Evolutionary conservation across 768 basidiomycete species (phyloP).

Genomic region (Leccinum variicolor): DNA sequence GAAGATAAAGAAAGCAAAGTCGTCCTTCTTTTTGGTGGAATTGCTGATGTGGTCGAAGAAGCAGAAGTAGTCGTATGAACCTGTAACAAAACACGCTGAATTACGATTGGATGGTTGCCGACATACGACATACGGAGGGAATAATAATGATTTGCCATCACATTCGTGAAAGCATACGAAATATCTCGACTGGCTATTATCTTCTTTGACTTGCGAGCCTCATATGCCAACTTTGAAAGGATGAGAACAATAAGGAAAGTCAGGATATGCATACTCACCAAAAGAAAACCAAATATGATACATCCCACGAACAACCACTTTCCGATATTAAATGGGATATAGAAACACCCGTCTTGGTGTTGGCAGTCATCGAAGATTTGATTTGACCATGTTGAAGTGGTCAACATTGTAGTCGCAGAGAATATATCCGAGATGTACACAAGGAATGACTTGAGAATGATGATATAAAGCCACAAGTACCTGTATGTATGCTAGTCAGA

Average conservation of each 20-base stretch:
- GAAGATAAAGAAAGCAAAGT: constrained; percentile 99
- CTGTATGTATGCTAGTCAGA: constrained; percentile 38
- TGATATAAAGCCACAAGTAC: constrained; percentile 90
- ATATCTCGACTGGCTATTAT: constrained; percentile 96
- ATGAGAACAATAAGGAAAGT: constrained; percentile 7
- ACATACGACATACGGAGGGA: constrained; percentile 70
- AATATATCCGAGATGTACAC: constrained; percentile 98
- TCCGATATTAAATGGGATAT: constrained; percentile 83
- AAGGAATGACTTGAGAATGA: constrained; percentile 92
- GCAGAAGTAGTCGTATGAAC: constrained; percentile 96
- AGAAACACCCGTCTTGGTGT: constrained; percentile 64
- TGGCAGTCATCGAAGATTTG: constrained; percentile 82
- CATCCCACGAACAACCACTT: constrained; percentile 98
- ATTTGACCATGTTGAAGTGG: constrained; percentile 86
- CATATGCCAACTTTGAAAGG: constrained; percentile 78
- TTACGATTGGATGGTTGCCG: neutral
- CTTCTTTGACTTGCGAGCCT: constrained; percentile 86
- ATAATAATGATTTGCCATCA: constrained; percentile 96
- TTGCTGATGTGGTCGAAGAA: constrained; percentile 96
- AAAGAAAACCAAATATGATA: constrained; percentile 96
- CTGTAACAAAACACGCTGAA: constrained; percentile 35
- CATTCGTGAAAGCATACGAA: constrained; percentile 96
- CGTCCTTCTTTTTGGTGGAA: constrained; percentile 94
- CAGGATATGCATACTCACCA: constrained; percentile 48
- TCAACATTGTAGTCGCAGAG: constrained; percentile 95